Percentiles rank a stretch among this genome's conserved stretches.
These are phyloP conservation scores for Vigna trinervia DNA, from an alignment of 306 rosid species.

Conservation along the genomic window DNA sequence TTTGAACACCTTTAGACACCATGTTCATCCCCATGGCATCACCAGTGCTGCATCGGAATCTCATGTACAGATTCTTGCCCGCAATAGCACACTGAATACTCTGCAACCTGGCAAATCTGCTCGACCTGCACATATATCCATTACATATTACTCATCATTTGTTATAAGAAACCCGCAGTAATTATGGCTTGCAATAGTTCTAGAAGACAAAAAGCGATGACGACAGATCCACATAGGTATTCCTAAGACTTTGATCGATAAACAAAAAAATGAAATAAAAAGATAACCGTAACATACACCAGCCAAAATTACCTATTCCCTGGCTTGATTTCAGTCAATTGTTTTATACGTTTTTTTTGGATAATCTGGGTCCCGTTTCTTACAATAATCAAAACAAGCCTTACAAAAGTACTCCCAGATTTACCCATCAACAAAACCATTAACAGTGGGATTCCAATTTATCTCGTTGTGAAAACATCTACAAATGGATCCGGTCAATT, in stretches of 20 bases:
- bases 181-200: background rate
- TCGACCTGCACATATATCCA: slow-evolving; percentile 59
- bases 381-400: no score
- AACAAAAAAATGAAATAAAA: background rate
- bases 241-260: background rate
- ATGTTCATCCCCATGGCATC: slow-evolving; percentile 92
- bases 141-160: slow-evolving; percentile 6
- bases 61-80: slow-evolving; percentile 67
- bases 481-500: background rate
- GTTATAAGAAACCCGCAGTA: background rate
- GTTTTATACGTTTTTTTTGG: no score
- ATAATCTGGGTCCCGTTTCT: no score
- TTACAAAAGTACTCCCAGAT: no score
- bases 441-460: no score
- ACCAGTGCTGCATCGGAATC: slow-evolving; percentile 76
- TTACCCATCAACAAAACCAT: no score
- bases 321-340: background rate
- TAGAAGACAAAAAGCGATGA: background rate
- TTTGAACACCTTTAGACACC: slow-evolving; percentile 83
- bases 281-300: background rate
- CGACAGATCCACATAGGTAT: background rate
- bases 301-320: background rate
- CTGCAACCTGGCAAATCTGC: slow-evolving; percentile 72
- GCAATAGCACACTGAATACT: slow-evolving; percentile 61
- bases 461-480: no score